Percentiles rank a stretch among this genome's conserved stretches.
Conservation (phyloP, 139 green algal genomes). For the Ettlia oleoabundans region DNA sequence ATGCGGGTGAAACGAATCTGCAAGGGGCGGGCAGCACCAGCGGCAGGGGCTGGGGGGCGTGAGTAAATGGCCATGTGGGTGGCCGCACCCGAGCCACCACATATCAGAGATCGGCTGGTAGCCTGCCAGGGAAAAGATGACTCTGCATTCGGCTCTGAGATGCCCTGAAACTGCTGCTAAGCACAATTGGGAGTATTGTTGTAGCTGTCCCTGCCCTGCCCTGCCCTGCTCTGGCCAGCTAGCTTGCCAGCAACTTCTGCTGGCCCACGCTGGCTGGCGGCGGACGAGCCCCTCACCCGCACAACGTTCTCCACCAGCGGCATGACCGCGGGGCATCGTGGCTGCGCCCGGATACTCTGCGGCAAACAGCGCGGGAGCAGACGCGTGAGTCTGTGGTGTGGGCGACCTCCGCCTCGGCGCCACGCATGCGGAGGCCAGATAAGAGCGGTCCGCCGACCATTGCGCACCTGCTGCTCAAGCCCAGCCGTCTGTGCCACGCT, state of each 20-base stretch:
- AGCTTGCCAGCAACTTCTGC: too few species aligned
- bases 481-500: neutral
- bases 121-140: too few species aligned
- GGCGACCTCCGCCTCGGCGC: too few species aligned
- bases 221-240: too few species aligned
- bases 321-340: constrained; percentile 25
- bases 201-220: too few species aligned
- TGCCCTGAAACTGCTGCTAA: too few species aligned
- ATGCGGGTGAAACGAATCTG: constrained; percentile 91
- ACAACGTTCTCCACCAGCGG: constrained; percentile 77
- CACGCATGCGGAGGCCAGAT: neutral
- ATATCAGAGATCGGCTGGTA: too few species aligned
- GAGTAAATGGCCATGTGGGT: too few species aligned
- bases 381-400: neutral
- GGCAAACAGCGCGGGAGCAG: neutral
- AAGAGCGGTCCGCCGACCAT: neutral
- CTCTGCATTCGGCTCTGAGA: too few species aligned
- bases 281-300: constrained; percentile 22
- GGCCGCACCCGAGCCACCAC: too few species aligned
- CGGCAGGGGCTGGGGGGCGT: neutral
- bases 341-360: neutral
- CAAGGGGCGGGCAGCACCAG: neutral
- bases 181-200: too few species aligned
- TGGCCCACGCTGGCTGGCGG: too few species aligned
- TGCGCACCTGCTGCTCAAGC: neutral